Conservation (phyloP, 2,329 filamentous ascomycete genomes). For the Cladosporium sp. region DNA sequence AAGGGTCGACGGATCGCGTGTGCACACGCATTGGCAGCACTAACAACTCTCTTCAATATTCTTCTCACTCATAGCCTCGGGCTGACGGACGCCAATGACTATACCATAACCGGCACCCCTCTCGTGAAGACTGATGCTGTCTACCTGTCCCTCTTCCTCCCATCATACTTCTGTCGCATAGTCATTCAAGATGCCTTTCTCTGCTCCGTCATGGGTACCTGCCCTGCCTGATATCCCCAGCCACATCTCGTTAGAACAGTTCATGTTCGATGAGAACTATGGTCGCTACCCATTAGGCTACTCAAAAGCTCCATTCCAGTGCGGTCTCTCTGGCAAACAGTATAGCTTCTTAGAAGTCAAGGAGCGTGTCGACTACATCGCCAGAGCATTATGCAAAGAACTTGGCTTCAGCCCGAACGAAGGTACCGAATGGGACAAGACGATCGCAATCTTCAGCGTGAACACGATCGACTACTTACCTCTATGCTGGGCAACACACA, state of each 20-base stretch:
- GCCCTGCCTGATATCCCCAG: constrained; percentile 66
- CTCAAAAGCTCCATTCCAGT: constrained; percentile 70
- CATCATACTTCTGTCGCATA: background rate
- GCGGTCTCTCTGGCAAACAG: constrained; percentile 66
- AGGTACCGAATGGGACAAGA: constrained; percentile 77
- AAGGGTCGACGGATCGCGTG: background rate
- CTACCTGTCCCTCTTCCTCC: background rate
- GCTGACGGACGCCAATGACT: background rate
- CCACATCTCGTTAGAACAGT: constrained; percentile 68
- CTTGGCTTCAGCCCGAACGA: constrained; percentile 67
- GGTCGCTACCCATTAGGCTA: constrained; percentile 61
- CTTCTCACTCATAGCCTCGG: background rate
- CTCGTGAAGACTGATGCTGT: background rate
- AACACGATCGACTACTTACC: constrained; percentile 80
- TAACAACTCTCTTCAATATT: background rate
- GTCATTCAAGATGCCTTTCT: constrained; percentile 46
- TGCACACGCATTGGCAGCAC: background rate
- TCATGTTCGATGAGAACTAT: constrained; percentile 69
- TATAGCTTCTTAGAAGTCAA: constrained; percentile 62
- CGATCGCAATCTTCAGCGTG: constrained; percentile 70
- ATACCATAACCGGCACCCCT: background rate
- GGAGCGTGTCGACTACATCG: constrained; percentile 62
- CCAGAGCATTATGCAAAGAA: constrained; percentile 65
- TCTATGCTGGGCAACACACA: constrained; percentile 68
- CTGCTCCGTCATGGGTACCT: constrained; percentile 59